Conservation (phyloP, 108 stramenopile genomes). For the Nannochloropsis gaditana region DNA sequence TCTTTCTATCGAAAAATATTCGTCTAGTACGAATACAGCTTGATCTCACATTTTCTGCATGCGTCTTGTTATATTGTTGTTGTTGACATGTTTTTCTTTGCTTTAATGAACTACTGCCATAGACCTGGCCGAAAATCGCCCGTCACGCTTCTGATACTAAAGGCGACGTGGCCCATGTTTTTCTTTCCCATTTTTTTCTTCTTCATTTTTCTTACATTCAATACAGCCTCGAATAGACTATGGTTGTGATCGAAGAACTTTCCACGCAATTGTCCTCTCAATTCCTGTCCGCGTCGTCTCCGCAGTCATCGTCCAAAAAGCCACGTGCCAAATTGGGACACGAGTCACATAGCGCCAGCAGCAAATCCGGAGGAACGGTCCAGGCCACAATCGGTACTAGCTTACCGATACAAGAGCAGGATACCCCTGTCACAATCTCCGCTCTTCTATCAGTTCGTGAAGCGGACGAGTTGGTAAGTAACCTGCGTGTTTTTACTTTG, state of each 20-base stretch:
- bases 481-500: constrained; percentile 31
- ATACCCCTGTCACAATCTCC: constrained; percentile 20
- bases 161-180: no score
- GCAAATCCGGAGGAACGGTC: neutral
- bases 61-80: no score
- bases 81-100: no score
- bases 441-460: constrained; percentile 36
- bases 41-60: no score
- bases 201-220: no score
- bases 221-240: neutral
- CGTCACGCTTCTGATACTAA: no score
- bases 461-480: constrained; percentile 32
- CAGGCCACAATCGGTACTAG: neutral
- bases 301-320: neutral
- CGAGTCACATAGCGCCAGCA: neutral
- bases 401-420: constrained; percentile 27
- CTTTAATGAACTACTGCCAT: no score
- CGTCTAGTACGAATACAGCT: no score
- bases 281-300: neutral
- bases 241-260: neutral
- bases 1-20: no score
- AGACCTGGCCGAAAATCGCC: no score
- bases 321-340: no score
- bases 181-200: no score
- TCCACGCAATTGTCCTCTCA: neutral